phyloP scores from a whole-genome alignment of 163 green algal genomes.

The Smithsoniella earleae region DNA sequence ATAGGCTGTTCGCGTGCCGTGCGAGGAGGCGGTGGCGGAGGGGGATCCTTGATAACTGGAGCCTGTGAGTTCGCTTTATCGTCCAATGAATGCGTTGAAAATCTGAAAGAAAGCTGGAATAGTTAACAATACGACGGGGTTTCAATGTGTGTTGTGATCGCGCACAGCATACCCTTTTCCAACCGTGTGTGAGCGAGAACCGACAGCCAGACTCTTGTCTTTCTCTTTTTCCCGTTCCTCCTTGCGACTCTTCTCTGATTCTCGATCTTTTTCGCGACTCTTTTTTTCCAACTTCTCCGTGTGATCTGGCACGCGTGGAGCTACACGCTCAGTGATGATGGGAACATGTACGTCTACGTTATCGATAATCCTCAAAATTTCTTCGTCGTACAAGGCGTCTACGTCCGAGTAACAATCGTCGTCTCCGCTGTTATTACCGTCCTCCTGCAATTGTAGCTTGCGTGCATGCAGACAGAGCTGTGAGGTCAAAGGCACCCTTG shows the following conservation, averaged over 20 bases:
- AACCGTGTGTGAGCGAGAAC: neutral
- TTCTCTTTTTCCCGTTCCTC: constrained; percentile 22
- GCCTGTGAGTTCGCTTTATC: neutral
- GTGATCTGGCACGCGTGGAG: neutral
- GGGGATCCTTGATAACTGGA: neutral
- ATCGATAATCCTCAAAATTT: constrained; percentile 11
- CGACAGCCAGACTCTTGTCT: neutral
- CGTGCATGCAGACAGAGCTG: neutral
- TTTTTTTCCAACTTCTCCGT: constrained; percentile 23
- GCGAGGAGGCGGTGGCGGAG: neutral
- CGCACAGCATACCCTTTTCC: neutral
- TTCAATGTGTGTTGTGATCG: neutral
- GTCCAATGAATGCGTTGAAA: neutral
- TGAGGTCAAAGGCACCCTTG: neutral
- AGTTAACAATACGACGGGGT: no score
- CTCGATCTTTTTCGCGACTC: constrained; percentile 8
- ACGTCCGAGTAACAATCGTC: constrained; percentile 7
- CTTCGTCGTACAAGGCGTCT: constrained; percentile 24
- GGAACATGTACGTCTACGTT: constrained; percentile 28
- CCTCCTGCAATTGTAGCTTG: neutral
- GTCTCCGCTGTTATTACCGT: constrained; percentile 10
- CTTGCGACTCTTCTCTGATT: neutral
- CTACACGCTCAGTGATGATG: neutral
- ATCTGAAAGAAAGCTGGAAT: no score
- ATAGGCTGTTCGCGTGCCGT: neutral